Base-by-base conservation (phyloP, 768 basidiomycete species). In the Psilocybe sp. region DNA sequence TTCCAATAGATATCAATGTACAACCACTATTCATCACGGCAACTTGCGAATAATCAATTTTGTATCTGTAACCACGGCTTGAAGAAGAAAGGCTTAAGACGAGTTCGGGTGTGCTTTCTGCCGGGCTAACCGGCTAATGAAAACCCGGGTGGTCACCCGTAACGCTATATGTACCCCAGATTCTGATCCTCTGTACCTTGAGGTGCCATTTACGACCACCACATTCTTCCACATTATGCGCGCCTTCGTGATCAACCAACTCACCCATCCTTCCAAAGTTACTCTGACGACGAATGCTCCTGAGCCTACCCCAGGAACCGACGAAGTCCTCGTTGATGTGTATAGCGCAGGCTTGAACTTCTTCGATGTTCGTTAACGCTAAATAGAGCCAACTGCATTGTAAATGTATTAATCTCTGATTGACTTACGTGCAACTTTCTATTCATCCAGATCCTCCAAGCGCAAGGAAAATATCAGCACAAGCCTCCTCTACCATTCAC, bases 391-490 rank as follows among this genome's bases (percentile, higher is more conserved):
- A n/a, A n/a, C n/a, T n/a, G n/a, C n/a, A n/a, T n/a, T n/a, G n/a
- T n/a, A n/a, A n/a, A n/a, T n/a, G n/a, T n/a, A n/a, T n/a, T 28
- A 28, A 28, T 7, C 23, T 28, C n/a, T 28, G 23, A 28, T 28
- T 28, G 7, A 28, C 23, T 28, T 28, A 28, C 23, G 23, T 28
- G 23, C 7, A 28, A 35, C 39, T 12, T 9, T 6, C 14, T 40
- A 33, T 54, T 49, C 39, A 32, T 31, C 15, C 53, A 89, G 83
- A 91, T 92, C 55, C 70, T 96, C 20, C 92, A 94, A 71, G 73
- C 84, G 0, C 91, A 94, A 67, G 94, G 94, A 42, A 94, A 89
- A 72, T 89, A 96, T 64, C 94, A 96, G 61, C 66, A 68, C 47
- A 86, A 94, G 61, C 92, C 90, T 0, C 80, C 89, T 0, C 75